A percentile compares a stretch with the other conserved stretches of the same genome.
These are phyloP conservation scores for Exophiala bonariae DNA, from an alignment of 2,329 filamentous ascomycete genomes.

Conservation along the genomic window DNA sequence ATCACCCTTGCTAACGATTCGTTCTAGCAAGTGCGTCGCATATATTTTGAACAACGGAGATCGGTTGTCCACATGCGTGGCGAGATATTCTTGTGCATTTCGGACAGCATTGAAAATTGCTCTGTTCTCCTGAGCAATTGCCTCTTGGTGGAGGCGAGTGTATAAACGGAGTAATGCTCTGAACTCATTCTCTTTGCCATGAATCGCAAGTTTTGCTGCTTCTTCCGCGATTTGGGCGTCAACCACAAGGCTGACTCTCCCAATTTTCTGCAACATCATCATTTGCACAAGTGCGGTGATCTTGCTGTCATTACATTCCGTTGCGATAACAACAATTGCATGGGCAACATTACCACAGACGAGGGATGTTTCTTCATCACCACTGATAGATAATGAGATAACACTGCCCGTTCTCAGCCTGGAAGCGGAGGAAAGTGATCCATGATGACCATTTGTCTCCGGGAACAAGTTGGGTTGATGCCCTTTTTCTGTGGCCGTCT, in stretches of 20 bases:
- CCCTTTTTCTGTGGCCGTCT: constrained; percentile 51
- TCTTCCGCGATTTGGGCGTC: constrained; percentile 85
- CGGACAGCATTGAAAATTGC: constrained; percentile 71
- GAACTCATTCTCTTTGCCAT: constrained; percentile 78
- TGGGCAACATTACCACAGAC: constrained; percentile 90
- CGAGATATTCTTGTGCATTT: constrained; percentile 77
- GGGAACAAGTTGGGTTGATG: constrained; percentile 29
- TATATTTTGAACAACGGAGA: constrained; percentile 82
- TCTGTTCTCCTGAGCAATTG: constrained; percentile 67
- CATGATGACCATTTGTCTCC: constrained; percentile 28
- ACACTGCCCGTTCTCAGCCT: constrained; percentile 67
- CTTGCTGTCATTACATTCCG: constrained; percentile 79
- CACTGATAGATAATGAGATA: constrained; percentile 73
- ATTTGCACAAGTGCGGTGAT: constrained; percentile 91
- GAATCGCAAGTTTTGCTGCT: constrained; percentile 73
- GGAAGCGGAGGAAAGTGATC: constrained; percentile 29
- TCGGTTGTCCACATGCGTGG: constrained; percentile 63
- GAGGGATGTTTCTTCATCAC: constrained; percentile 74
- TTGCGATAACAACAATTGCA: constrained; percentile 87
- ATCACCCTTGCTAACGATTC: constrained; percentile 88
- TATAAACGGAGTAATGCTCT: constrained; percentile 83
- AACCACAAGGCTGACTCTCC: constrained; percentile 75
- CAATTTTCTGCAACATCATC: constrained; percentile 94
- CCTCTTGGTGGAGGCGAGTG: constrained; percentile 70
- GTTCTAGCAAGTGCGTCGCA: constrained; percentile 77